Evolutionary conservation across 139 green algal species (phyloP), one percentile per base, ranked within the genome.

Genomic region (Picochlorum sp.): DNA sequence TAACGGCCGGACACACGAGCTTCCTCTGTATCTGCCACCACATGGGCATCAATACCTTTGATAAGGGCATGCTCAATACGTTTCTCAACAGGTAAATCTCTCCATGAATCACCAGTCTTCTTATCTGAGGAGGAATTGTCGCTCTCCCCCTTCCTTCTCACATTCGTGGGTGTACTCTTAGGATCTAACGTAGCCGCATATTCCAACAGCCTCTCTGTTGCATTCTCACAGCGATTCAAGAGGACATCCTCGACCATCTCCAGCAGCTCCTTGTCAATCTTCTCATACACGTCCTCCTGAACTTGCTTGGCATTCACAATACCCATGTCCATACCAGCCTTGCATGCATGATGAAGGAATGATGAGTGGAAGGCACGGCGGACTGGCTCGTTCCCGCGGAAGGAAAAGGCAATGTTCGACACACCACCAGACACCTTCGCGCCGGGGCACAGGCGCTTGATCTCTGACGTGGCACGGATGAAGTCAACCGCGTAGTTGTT

Each of bases 321-420:
- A 72, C 92, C 93, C 93, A 98, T 98, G 86, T 98, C 93, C 92
- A 98, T 98, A 71, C 93, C 93, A 2, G 90, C 89, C 34, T 78
- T 74, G 76, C 88, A 96, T 7, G 90, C 92, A 73, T 97, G 86
- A 78, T 97, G 78, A 69, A 98, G 78, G 81, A 98, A 98, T 18
- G 88, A 86, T 13, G 63, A 84, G 81, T 98, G 92, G 83, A 97
- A 97, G 23, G 79, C 88, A 18, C 91, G 81, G 24, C 92, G 85
- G 57, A 98, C 92, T 5, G 91, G 67, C 81, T 97, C 85, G 62
- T 98, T 98, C 69, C 93, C 93, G 11, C 93, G 83, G 92, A 98
- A 98, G 66, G 80, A 90, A 78, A 98, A 98, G 28, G 93, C 92
- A 44, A 98, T 90, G 88, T 98, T 98, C 64, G 87, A 96, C 50